Evolutionary conservation across 768 basidiomycete genomes (phyloP).

Genomic region (Suillus spraguei): DNA sequence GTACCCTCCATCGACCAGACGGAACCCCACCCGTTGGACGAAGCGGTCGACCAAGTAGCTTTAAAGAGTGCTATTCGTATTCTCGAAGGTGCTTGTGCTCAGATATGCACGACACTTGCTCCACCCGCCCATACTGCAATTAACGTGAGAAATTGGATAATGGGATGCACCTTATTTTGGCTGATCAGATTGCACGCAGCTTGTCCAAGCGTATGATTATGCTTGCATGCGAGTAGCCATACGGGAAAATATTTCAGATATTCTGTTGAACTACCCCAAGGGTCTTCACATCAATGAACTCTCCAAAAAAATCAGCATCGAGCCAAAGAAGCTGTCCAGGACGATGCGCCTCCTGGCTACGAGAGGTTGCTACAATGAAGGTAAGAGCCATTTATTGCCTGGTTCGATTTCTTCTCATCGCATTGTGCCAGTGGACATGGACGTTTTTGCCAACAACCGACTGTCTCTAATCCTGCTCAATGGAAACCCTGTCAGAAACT

Average conservation of each 20-base stretch:
- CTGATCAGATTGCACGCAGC: constrained; percentile 11
- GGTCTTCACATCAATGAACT: constrained; percentile 35
- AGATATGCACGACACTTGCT: constrained; percentile 36
- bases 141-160: constrained; percentile 28
- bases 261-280: constrained; percentile 29
- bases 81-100: constrained; percentile 40
- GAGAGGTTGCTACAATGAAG: constrained; percentile 36
- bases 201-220: constrained; percentile 29
- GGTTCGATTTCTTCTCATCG: neutral
- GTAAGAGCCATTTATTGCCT: constrained; percentile 14
- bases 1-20: constrained; percentile 39
- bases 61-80: constrained; percentile 30
- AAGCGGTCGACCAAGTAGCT: constrained; percentile 22
- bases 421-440: constrained; percentile 25
- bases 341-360: constrained; percentile 32
- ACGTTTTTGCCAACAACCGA: constrained; percentile 38
- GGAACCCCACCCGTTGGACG: constrained; percentile 38
- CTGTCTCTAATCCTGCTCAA: constrained; percentile 32
- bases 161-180: neutral
- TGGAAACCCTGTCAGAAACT: constrained; percentile 24
- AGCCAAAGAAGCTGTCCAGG: constrained; percentile 31
- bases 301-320: constrained; percentile 23
- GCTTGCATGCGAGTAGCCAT: constrained; percentile 32
- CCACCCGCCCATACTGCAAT: constrained; percentile 34
- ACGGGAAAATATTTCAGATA: constrained; percentile 30